Percentiles rank a stretch among this genome's conserved stretches.
These are phyloP conservation scores for Buxus sempervirens DNA, from an alignment of 164 flowering plant species.

Conservation along the genomic window DNA sequence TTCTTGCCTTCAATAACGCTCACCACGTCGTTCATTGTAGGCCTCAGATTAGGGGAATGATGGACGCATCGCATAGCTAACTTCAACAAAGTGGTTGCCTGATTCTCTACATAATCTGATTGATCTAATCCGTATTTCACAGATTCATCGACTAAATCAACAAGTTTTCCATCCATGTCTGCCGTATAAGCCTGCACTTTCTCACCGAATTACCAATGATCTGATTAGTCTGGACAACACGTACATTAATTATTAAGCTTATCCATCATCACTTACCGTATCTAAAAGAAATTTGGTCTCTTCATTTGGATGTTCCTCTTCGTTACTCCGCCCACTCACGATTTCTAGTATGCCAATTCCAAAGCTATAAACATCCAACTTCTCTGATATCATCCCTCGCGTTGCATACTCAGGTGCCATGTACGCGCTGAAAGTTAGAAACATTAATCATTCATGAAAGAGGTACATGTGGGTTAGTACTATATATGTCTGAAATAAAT, in stretches of 20 bases:
- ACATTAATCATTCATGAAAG: no score
- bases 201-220: not conserved
- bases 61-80: not conserved
- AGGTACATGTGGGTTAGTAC: no score
- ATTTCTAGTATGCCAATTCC: slow-evolving; percentile 9
- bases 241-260: no score
- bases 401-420: slow-evolving; percentile 11
- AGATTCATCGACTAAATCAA: not conserved
- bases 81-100: not conserved
- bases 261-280: not conserved
- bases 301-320: not conserved
- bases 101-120: not conserved
- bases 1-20: slow-evolving; percentile 1
- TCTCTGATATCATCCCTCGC: not conserved
- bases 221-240: not conserved
- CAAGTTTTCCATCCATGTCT: not conserved
- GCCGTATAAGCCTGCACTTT: not conserved
- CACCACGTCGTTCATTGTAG: slow-evolving; percentile 8
- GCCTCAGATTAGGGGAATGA: not conserved
- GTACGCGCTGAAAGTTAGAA: no score
- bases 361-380: slow-evolving; percentile 12
- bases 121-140: not conserved
- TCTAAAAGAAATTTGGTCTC: slow-evolving; percentile 4
- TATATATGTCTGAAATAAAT: no score
- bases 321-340: slow-evolving; percentile 5